These are phyloP conservation scores for Kuraishia ogatae DNA, from an alignment of 805 yeast species.

Conservation along the genomic window DNA sequence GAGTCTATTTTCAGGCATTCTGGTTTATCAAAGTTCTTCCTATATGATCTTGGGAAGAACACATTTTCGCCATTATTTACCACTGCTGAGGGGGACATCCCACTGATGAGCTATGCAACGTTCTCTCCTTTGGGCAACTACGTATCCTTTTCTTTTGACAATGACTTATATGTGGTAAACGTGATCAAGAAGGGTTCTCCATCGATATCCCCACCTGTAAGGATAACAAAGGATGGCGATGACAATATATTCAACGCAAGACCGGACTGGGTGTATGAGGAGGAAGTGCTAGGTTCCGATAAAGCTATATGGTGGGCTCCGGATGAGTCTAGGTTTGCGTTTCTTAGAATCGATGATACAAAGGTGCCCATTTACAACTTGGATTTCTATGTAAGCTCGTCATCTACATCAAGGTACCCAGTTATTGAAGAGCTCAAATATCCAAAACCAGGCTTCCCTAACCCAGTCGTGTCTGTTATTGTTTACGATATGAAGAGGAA, in stretches of 20 bases:
- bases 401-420: constrained; percentile 32
- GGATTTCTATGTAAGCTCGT: constrained; percentile 33
- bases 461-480: constrained; percentile 45
- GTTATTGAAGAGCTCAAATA: constrained; percentile 38
- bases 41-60: constrained; percentile 37
- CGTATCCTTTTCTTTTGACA: constrained; percentile 46
- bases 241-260: constrained; percentile 50
- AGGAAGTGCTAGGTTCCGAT: constrained; percentile 58
- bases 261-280: constrained; percentile 83
- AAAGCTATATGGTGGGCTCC: constrained; percentile 69
- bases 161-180: constrained; percentile 37
- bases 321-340: constrained; percentile 46
- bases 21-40: constrained; percentile 49
- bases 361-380: constrained; percentile 43
- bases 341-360: constrained; percentile 50
- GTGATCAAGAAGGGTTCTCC: constrained; percentile 5
- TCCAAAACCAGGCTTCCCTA: constrained; percentile 64
- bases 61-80: constrained; percentile 18
- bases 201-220: constrained; percentile 14
- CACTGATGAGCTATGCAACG: constrained; percentile 39
- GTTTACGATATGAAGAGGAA: constrained; percentile 23
- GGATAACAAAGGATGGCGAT: constrained; percentile 45
- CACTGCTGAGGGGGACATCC: constrained; percentile 12
- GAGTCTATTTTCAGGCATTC: constrained; percentile 66
- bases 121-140: constrained; percentile 57